phyloP scores from a whole-genome alignment of 108 stramenopile species.

The Craspedostauros australis region DNA sequence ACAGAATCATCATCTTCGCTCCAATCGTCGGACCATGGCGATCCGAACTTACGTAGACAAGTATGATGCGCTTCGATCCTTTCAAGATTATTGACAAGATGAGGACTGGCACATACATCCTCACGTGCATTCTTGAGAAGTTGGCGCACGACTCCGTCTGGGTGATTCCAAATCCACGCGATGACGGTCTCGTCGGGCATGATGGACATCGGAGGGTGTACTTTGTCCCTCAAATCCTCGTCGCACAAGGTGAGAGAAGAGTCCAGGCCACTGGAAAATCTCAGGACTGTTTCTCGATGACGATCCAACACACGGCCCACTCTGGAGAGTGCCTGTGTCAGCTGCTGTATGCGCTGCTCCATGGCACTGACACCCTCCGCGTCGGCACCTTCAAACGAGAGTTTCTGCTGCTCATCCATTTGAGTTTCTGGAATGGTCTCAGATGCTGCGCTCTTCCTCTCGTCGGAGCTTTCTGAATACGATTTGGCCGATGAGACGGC shows the following conservation, averaged over 20 bases:
- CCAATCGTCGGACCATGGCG: constrained; percentile 8
- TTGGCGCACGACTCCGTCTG: constrained; percentile 44
- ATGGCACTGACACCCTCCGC: constrained; percentile 81
- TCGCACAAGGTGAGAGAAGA: neutral
- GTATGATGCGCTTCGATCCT: constrained; percentile 31
- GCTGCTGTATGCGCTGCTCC: constrained; percentile 83
- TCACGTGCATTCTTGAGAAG: constrained; percentile 25
- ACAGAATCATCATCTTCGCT: neutral
- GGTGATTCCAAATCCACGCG: constrained; percentile 72
- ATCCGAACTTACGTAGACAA: constrained; percentile 26
- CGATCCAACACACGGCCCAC: constrained; percentile 82
- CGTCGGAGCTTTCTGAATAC: neutral
- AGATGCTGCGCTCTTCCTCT: neutral
- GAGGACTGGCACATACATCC: constrained; percentile 39
- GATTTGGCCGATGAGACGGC: constrained; percentile 1
- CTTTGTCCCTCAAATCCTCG: constrained; percentile 33
- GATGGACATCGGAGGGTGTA: constrained; percentile 61
- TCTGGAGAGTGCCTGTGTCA: constrained; percentile 71
- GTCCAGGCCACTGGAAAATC: constrained; percentile 7
- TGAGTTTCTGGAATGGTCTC: neutral
- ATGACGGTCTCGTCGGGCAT: constrained; percentile 72
- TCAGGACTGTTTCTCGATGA: constrained; percentile 50
- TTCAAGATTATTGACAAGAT: constrained; percentile 25
- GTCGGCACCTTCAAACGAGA: constrained; percentile 77
- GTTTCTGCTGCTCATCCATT: too few relatives aligned